Conservation (phyloP, 495 filamentous ascomycete genomes). For the Baudoinia panamericana region DNA sequence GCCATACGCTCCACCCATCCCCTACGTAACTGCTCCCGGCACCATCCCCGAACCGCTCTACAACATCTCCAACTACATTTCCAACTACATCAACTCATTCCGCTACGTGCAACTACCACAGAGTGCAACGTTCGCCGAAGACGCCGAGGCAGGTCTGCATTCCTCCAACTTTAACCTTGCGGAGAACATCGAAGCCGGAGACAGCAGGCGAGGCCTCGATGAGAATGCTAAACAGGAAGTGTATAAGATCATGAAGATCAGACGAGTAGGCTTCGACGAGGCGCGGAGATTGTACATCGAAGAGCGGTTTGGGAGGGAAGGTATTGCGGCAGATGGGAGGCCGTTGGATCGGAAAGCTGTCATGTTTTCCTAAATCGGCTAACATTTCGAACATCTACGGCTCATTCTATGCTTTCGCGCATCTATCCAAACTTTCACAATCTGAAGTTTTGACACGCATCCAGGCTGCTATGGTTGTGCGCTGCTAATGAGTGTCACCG, state of each 20-base stretch:
- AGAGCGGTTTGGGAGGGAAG: conserved; percentile 68
- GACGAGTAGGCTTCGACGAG: conserved; percentile 73
- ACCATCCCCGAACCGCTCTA: conserved; percentile 37
- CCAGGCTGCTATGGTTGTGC: background rate
- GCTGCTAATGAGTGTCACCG: background rate
- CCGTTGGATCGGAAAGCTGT: conserved; percentile 92
- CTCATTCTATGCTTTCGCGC: background rate
- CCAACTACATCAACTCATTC: conserved; percentile 28
- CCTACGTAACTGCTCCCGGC: conserved; percentile 41
- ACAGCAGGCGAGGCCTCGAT: conserved; percentile 69
- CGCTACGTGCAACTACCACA: conserved; percentile 60
- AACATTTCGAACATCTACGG: background rate
- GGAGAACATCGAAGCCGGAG: conserved; percentile 63
- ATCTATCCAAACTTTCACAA: too few species aligned
- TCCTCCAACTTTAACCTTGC: conserved; percentile 68
- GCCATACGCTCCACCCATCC: conserved; percentile 34
- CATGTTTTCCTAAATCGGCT: conserved; percentile 42
- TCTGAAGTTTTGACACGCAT: too few species aligned
- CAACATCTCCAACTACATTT: conserved; percentile 11
- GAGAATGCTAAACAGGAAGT: conserved; percentile 64
- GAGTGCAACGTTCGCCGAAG: conserved; percentile 48
- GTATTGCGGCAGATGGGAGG: conserved; percentile 74
- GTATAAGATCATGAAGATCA: conserved; percentile 71
- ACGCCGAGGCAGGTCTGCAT: conserved; percentile 75
- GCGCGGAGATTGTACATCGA: conserved; percentile 74